Base-by-base conservation (phyloP, 1,139 yeast species). In the Scheffersomyces stambukii region DNA sequence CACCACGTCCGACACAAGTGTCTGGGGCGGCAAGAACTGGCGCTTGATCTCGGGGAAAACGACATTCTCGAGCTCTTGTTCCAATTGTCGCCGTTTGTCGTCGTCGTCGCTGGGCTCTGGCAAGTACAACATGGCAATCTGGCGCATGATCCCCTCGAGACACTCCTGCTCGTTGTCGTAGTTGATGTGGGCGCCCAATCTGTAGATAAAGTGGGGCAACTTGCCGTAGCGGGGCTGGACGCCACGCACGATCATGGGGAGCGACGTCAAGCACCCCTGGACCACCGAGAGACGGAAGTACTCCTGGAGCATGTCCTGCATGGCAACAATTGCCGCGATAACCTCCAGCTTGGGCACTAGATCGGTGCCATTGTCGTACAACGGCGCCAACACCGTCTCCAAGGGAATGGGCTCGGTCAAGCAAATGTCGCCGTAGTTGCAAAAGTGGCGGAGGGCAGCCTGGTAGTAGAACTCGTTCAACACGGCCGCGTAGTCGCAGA, bases 401-500 rank as follows among this genome's bases (percentile, higher is more conserved):
- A 71, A 28, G n/a, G 49, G 27, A 7, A 70, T 29, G 14, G 74
- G 60, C 31, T 61, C 48, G 32, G 58, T 51, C 4, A 81, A 54
- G 13, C 56, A 57, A 4, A 81, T 66, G 13, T 60, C 64, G 1
- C 98, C 98, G 55, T 77, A 89, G 47, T 88, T 89, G 28, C 81
- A 75, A 55, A 93, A 88, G 36, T 85, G 89, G 2, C 80, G 61
- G 11, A 91, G 57, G 0, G 82, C 86, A 6, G 82, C 57, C 45
- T 93, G 97, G 50, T 88, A 91, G 48, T 82, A 88, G 32, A 86
- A 64, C 39, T 84, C 89, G 37, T 60, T 57, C 18, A 81, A 61
- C 1, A 86, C 52, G 0, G 83, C 68, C 0, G 82, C 86, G 52
- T 88, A 91, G 52, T 91, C 96, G 22, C 93, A 77, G 13, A 91